Percentiles rank a stretch among this genome's conserved stretches.
Evolutionary conservation across 78 protist genomes (phyloP).

Genomic region (Dictyostelium discoideum): DNA sequence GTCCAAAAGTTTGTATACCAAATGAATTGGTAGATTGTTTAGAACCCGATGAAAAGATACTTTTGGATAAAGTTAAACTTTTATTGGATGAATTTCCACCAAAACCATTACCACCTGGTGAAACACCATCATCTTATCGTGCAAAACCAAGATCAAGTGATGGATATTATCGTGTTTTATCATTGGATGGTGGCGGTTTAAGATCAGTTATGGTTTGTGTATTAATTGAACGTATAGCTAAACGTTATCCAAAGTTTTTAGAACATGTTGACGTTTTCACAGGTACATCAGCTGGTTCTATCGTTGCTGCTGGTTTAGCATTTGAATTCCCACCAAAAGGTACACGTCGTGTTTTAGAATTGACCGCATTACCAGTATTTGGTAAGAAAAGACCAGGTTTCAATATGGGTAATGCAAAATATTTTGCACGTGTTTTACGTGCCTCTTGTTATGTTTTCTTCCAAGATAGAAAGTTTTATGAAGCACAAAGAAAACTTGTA

Average conservation of each 20-base stretch:
- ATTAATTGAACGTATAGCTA: conserved; percentile 59
- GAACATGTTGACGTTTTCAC: conserved; percentile 70
- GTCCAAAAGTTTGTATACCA: conserved; percentile 18
- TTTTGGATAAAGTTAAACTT: conserved; percentile 28
- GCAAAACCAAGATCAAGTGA: conserved; percentile 36
- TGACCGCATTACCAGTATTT: conserved; percentile 61
- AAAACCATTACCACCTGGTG: conserved; percentile 39
- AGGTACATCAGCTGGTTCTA: conserved; percentile 67
- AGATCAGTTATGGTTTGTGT: conserved; percentile 73
- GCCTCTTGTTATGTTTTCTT: conserved; percentile 72
- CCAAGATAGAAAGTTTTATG: conserved; percentile 32
- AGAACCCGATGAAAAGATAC: conserved; percentile 57
- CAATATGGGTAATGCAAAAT: conserved; percentile 64
- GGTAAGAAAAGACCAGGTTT: conserved; percentile 70
- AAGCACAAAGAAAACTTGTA: conserved; percentile 42
- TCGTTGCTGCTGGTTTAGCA: conserved; percentile 68
- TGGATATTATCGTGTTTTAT: conserved; percentile 51
- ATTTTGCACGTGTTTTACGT: conserved; percentile 17
- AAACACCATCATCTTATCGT: conserved; percentile 27
- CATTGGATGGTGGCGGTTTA: conserved; percentile 69
- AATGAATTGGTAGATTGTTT: conserved; percentile 3
- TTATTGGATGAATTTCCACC: conserved; percentile 54
- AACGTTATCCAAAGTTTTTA: conserved; percentile 38
- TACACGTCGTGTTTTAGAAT: conserved; percentile 57
- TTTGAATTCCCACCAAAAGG: conserved; percentile 64